These are phyloP conservation scores for Penicillium sp. DNA, from an alignment of 2,329 filamentous ascomycete genomes.

Conservation along the genomic window DNA sequence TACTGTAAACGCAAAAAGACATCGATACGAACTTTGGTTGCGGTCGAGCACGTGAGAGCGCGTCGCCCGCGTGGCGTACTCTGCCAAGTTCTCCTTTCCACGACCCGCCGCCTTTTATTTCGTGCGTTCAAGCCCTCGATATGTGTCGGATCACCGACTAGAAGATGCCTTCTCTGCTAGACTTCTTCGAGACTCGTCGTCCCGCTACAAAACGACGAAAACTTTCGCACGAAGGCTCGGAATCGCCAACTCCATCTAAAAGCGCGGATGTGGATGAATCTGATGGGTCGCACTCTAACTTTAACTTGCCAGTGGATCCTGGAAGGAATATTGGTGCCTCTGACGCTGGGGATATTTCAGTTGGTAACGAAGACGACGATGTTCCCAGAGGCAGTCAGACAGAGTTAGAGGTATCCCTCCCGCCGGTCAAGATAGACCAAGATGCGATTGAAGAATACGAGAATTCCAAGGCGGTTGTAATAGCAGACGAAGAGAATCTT, in stretches of 20 bases:
- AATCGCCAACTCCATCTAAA: not conserved
- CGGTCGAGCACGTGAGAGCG: not conserved
- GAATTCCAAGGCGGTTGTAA: conserved; percentile 56
- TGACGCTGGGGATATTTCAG: conserved; percentile 33
- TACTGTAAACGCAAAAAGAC: too few species aligned
- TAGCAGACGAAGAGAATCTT: conserved; percentile 37
- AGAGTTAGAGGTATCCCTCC: conserved; percentile 68
- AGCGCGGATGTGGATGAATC: not conserved
- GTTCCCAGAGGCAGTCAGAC: conserved; percentile 47
- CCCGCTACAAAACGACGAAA: conserved; percentile 28
- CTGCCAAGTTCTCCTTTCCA: too few species aligned
- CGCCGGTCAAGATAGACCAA: conserved; percentile 61
- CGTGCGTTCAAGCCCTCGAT: not conserved
- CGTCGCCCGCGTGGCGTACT: too few species aligned
- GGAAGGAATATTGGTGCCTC: conserved; percentile 28
- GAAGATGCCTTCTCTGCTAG: conserved; percentile 26
- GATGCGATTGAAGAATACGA: conserved; percentile 79
- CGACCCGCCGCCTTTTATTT: not conserved
- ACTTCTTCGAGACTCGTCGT: conserved; percentile 34
- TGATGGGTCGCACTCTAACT: not conserved
- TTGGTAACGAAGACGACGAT: conserved; percentile 31
- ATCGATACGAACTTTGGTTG: too few species aligned
- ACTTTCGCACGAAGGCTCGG: conserved; percentile 19
- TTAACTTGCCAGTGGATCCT: not conserved
- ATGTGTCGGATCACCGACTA: not conserved